Base-by-base conservation (phyloP, 2,329 filamentous ascomycete genomes). In the Exserohilum rostratum region DNA sequence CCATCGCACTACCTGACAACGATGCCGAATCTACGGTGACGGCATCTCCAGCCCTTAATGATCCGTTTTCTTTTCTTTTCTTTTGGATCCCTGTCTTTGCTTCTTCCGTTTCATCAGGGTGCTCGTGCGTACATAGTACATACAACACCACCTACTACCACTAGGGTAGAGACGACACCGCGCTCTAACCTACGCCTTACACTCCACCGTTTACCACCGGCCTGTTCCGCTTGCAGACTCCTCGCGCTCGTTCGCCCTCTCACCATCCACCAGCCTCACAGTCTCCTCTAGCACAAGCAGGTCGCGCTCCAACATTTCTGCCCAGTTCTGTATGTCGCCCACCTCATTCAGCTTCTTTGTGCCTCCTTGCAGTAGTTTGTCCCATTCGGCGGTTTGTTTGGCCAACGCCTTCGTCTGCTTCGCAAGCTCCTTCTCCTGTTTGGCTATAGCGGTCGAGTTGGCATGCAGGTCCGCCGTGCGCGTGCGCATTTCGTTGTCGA, bases 241-340 rank as follows among this genome's bases (percentile, higher is more conserved):
- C 5, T 48, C 65, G 29, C 50, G 61, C 49, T 49, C 46, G 13
- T 52, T 55, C 2, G 49, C 64, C 25, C 50, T 61, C 48, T 61
- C 47, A 33, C 53, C 63, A 40, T 77, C 73, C 9, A 68, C 74
- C 58, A 77, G 49, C 49, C 74, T 62, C 47, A 76, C 42, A 20
- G 75, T 77, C 60, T 77, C 75, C 59, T 77, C 75, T 56, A 77
- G 49, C 34, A 77, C 74, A 49, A 77, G 38, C 54, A 77, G 42
- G 45, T 77, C 75, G 42, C 75, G 62, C 57, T 77, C 90, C 68
- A 93, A 80, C 76, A 92, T 85, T 82, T 95, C 90, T 18, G 90
- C 89, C 90, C 90, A 95, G 73, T 93, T 93, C 80, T 93, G 90
- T 69, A 93, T 84, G 70, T 92, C 87, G 20, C 90, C 90, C 57